Percentiles rank a stretch among this genome's conserved stretches.
Evolutionary conservation across 331 rosid species (phyloP).

Genomic region (Quercus lobata): DNA sequence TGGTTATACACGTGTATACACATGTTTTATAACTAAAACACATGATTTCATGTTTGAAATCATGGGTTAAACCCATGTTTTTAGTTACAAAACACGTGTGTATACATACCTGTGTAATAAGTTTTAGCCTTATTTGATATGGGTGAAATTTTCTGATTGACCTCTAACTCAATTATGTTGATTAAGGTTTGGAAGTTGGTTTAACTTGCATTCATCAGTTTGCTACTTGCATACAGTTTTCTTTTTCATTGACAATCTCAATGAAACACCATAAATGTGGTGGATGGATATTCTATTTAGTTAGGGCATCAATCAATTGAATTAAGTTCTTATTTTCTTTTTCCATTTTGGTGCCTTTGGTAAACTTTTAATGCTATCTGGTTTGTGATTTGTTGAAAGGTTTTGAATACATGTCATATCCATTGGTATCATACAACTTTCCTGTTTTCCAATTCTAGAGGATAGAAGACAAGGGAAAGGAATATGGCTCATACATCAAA

Average conservation of each 20-base stretch:
- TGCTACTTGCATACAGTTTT: neutral
- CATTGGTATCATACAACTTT: slow-evolving; percentile 6
- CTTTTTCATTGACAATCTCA: neutral
- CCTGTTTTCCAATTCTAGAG: slow-evolving; percentile 47
- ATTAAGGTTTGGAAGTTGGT: neutral
- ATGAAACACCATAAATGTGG: neutral
- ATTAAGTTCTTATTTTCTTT: neutral
- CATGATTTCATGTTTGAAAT: no score
- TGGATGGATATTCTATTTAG: neutral
- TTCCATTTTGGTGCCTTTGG: neutral
- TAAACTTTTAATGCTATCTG: neutral
- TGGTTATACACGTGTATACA: no score
- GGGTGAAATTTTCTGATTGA: neutral
- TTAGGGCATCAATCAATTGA: neutral
- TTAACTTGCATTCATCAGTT: neutral
- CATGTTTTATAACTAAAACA: no score
- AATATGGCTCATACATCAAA: slow-evolving; percentile 72
- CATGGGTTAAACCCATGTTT: no score
- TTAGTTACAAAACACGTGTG: no score
- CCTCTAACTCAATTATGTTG: no score
- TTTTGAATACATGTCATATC: neutral
- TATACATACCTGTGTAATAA: no score
- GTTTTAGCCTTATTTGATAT: neutral
- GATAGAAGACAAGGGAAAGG: slow-evolving; percentile 89
- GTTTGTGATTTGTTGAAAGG: neutral